phyloP scores from a whole-genome alignment of 1,284 basidiomycete species.

The Ustilago loliicola region DNA sequence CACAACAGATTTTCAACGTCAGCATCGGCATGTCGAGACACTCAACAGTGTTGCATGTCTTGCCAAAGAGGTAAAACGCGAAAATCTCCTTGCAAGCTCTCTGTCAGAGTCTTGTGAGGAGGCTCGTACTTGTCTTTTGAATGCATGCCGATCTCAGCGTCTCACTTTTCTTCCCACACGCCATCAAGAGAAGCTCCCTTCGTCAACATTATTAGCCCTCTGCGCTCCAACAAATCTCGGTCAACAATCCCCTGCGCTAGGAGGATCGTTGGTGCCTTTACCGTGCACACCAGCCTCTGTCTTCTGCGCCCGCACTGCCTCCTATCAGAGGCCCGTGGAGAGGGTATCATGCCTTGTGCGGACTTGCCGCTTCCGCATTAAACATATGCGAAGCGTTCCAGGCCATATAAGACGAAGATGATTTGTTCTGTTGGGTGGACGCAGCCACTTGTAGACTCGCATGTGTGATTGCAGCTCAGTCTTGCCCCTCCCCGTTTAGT shows the following conservation, averaged over 20 bases:
- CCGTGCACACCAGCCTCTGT: neutral
- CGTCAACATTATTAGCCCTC: constrained; percentile 13
- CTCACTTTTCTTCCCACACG: constrained; percentile 8
- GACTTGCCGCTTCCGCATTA: neutral
- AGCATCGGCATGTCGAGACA: constrained; percentile 40
- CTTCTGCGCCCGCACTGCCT: neutral
- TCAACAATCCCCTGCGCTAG: neutral
- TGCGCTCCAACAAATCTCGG: neutral
- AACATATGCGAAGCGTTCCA: neutral
- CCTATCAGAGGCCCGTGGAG: neutral
- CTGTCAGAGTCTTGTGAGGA: constrained; percentile 9
- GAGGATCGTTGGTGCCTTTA: neutral
- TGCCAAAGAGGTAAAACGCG: constrained; percentile 45
- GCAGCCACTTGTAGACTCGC: neutral
- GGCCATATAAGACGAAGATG: neutral
- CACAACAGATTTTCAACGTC: constrained; percentile 15
- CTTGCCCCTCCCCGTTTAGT: constrained; percentile 32
- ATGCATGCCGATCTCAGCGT: constrained; percentile 40
- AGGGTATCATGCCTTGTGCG: neutral
- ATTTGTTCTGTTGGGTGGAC: constrained; percentile 1
- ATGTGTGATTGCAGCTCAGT: neutral
- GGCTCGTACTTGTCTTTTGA: constrained; percentile 28
- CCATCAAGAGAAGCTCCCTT: constrained; percentile 45
- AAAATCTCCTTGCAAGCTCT: constrained; percentile 11
- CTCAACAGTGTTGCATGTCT: constrained; percentile 46